Base-by-base conservation (phyloP, 176 grass and related monocot genomes). In the maize (Zea mays) region DNA sequence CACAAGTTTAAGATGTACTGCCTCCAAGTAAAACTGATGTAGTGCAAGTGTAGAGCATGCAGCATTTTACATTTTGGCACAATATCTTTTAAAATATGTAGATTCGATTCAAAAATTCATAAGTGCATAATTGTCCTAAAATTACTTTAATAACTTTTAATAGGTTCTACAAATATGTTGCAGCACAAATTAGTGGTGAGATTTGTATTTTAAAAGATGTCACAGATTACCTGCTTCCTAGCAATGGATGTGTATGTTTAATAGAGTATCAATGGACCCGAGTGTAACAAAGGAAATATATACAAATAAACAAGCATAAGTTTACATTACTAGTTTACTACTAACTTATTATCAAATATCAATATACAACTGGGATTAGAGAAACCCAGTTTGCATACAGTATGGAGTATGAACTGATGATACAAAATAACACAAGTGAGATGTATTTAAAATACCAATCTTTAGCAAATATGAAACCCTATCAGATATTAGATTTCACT, bases 401-500 rank as follows among this genome's bases (percentile, higher is more conserved):
- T 67, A 56, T 2, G n/a, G 42, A 67, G 36, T 49, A 37, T 35
- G 37, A 43, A 46, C 40, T 82, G 49, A 20, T 75, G 13, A 63
- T 64, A 58, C 2, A 81, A 56, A 27, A 35, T 50, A 72, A 47
- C 5, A 68, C 50, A 63, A 35, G 42, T 36, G 51, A 80, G 42
- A 81, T 38, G 59, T 8, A 17, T 14, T 38, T 38, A 43, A 72
- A 63, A 42, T 39, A 76, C 71, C 21, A 34, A 71, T 55, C 39
- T 81, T 35, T 59, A 77, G 19, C 5, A 86, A 86, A 75, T 75
- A 35, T 80, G 6, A 36, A 36, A 69, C 45, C 39, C 27, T 83
- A 69, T 41, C 21, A 43, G 36, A 50, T 6, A 48, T 42, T 48
- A 57, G 7, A 41, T 13, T 47, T 69, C 0, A 0, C 2, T 17